phyloP scores from a whole-genome alignment of 306 rosid species.

The Trichosanthes truncata region DNA sequence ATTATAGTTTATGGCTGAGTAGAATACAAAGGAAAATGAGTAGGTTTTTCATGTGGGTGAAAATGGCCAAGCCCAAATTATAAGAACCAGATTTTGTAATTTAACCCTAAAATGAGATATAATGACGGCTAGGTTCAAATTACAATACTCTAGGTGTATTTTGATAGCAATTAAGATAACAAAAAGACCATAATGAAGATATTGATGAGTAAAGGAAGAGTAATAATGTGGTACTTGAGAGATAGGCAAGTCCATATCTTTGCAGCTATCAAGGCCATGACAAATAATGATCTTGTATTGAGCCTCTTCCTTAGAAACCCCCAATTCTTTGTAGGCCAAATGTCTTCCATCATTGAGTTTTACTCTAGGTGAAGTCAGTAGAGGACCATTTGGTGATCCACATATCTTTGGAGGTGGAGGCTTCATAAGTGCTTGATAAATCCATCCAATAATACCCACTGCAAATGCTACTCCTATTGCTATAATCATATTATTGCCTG shows the following conservation, averaged over 20 bases:
- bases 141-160: no score
- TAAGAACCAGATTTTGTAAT: neutral
- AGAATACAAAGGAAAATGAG: no score
- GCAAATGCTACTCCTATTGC: slow-evolving; percentile 30
- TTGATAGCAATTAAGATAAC: no score
- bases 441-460: slow-evolving; percentile 39
- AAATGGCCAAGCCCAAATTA: neutral
- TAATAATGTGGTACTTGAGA: slow-evolving; percentile 35
- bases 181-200: neutral
- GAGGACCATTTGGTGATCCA: slow-evolving; percentile 56
- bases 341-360: slow-evolving; percentile 39
- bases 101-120: no score
- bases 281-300: slow-evolving; percentile 2
- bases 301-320: slow-evolving; percentile 57
- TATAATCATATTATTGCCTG: slow-evolving; percentile 39
- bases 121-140: no score
- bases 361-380: slow-evolving; percentile 46
- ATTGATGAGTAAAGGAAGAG: neutral
- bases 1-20: no score
- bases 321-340: slow-evolving; percentile 34
- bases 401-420: slow-evolving; percentile 55
- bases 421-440: slow-evolving; percentile 29
- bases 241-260: slow-evolving; percentile 34
- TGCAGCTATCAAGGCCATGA: slow-evolving; percentile 53
- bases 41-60: no score